Evolutionary conservation across 345 rosid species (phyloP), one percentile per base, ranked within the genome.

Genomic region (Lepidium didymum): DNA sequence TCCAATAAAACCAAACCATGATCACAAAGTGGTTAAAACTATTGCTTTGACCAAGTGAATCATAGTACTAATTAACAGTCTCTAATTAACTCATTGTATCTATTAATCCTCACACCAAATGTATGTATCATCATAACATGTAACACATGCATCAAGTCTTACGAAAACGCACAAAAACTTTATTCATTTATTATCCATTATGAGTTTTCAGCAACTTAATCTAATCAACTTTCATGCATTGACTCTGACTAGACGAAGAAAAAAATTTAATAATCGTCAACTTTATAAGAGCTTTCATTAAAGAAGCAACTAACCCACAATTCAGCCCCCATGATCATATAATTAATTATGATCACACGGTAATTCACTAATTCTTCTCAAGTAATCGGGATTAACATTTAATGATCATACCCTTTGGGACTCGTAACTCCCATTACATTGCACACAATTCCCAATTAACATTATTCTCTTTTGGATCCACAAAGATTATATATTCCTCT

Each of bases 261-360:
- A 1, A 38, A 29, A 7, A 16, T 9, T 25, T 3, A 37, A 12
- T 37, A 35, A 13, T 56, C 43, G 9, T 54, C 29, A 55, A 10
- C 14, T 53, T 16, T 23, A 40, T 31, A 3, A 56, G 13, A 45
- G 4, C n/a, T 50, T 41, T 65, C 44, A 67, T 44, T 43, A 41
- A 59, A 11, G 37, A 73, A 56, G 5, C 14, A 55, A 43, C 62
- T 16, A 64, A 49, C 12, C 42, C 19, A 51, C 42, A 58, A 61
- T 67, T 74, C 73, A 67, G 45, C 56, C 69, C 73, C 68, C 78
- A 61, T 68, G 57, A 74, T 74, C 69, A 61, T 15, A 29, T 14
- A 27, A 11, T 67, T 74, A n/a, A 60, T n/a, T 50, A 25, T 21
- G 15, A 3, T 37, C 64, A 73, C 61, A 56, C 71, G 49, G 42